Evolutionary conservation across 2,329 filamentous ascomycete genomes (phyloP).

Genomic region (Epichloe brachyelytri): DNA sequence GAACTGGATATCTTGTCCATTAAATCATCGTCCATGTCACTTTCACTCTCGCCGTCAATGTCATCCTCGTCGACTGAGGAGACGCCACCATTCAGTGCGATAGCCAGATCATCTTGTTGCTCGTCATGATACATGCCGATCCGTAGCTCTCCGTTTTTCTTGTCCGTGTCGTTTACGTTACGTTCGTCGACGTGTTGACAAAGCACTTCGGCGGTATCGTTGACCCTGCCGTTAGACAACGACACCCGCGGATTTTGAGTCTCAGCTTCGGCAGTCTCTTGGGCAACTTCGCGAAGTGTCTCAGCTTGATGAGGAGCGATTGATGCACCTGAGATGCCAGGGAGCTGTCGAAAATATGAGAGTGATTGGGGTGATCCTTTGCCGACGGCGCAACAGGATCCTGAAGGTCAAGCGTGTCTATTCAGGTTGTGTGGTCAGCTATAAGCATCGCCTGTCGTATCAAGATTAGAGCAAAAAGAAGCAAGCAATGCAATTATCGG

Average conservation of each 20-base stretch:
- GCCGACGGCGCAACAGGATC: conserved; percentile 70
- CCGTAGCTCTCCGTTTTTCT: conserved; percentile 9
- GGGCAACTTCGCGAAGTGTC: conserved; percentile 65
- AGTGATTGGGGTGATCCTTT: conserved; percentile 51
- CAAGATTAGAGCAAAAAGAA: neutral
- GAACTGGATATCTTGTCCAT: conserved; percentile 99
- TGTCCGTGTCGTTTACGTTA: conserved; percentile 15
- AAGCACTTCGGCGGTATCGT: conserved; percentile 22
- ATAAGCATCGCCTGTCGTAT: neutral
- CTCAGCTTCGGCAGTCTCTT: conserved; percentile 64
- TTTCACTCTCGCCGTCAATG: conserved; percentile 50
- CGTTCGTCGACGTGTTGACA: conserved; percentile 34
- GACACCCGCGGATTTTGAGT: conserved; percentile 50
- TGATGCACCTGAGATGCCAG: conserved; percentile 28
- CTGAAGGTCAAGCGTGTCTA: conserved; percentile 93
- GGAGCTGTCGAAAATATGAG: conserved; percentile 20
- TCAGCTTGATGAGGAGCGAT: conserved; percentile 75
- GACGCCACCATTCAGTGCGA: conserved; percentile 48
- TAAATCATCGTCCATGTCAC: conserved; percentile 74
- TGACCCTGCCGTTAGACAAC: conserved; percentile 30
- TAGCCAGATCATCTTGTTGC: conserved; percentile 44
- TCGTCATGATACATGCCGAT: conserved; percentile 21
- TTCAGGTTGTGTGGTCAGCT: conserved; percentile 5
- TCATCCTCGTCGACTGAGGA: conserved; percentile 47
- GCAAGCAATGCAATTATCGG: neutral